phyloP scores from a whole-genome alignment of 495 filamentous ascomycete species.

The Thozetella sp. region DNA sequence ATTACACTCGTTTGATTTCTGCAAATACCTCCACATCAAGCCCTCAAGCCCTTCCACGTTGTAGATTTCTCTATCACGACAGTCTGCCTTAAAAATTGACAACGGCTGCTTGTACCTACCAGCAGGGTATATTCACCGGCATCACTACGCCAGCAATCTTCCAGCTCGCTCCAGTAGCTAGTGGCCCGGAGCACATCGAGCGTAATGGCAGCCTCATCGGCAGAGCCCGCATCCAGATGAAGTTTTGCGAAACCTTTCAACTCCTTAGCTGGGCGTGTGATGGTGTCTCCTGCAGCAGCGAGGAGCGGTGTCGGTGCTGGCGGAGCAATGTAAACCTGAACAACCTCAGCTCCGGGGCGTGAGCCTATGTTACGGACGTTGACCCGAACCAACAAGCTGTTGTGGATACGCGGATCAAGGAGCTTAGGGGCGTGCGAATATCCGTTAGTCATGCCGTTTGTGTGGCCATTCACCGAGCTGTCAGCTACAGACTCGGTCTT shows the following conservation, averaged over 20 bases:
- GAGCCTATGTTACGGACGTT: slow-evolving; percentile 52
- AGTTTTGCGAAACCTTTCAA: not conserved
- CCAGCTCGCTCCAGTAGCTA: slow-evolving; percentile 68
- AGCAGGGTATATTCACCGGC: slow-evolving; percentile 60
- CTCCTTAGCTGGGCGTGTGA: not conserved
- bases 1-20: no score
- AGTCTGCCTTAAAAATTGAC: not conserved
- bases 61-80: not conserved
- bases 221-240: slow-evolving; percentile 27
- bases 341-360: slow-evolving; percentile 64
- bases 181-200: slow-evolving; percentile 59
- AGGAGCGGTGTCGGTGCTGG: slow-evolving; percentile 68
- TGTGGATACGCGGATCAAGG: not conserved
- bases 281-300: slow-evolving; percentile 57
- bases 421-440: no score
- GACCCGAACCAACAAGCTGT: slow-evolving; percentile 7
- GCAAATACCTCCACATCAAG: no score
- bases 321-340: slow-evolving; percentile 58
- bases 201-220: slow-evolving; percentile 52
- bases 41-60: not conserved
- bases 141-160: slow-evolving; percentile 65
- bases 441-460: no score
- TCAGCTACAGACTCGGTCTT: no score
- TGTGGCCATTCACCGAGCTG: no score
- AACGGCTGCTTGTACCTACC: slow-evolving; percentile 43